Base-by-base conservation (phyloP, 2,329 filamentous ascomycete genomes). In the Metarhizium sp. region DNA sequence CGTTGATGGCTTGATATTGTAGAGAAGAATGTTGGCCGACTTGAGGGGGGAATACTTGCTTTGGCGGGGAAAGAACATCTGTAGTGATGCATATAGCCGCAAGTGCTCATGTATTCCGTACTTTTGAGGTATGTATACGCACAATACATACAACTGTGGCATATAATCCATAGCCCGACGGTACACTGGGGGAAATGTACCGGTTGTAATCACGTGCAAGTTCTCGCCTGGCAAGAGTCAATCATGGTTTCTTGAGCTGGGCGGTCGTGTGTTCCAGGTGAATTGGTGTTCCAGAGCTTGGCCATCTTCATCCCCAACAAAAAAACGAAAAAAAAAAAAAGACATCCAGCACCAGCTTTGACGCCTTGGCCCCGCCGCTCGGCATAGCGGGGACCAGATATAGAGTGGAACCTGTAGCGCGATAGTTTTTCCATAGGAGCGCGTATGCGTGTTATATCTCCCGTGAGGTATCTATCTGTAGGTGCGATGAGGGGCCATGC, bases 291-390 rank as follows among this genome's bases (percentile, higher is more conserved):
- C 38, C 38, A 40, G 32, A 11, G 7, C 10, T 34, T 40, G 38
- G 38, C 8, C 38, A 6, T 20, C 16, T 32, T 36, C 16, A 46
- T 43, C 54, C 52, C 54, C 54, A 53, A 56, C 45, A 56, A 56
- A 56, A 56, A 20, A 20, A 20, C 18, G 49, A 40, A 42, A 50
- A 43, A 32, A 32, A 16, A 16, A n/a, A 20, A 40, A 11, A 42
- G 6, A 42, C 25, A 4, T 25, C 25, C 25, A 25, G 25, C 25
- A 25, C 25, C 25, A 25, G 25, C 25, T 25, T 25, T 43, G 10
- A 14, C 40, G 14, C 6, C 40, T 18, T 20, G 42, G 42, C n/a
- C 42, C 42, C n/a, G 38, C 38, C 42, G 7, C 7, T 18, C 6
- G 42, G 40, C 16, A 43, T 43, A n/a, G 40, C 16, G 40, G 40